Percentiles rank a stretch among this genome's conserved stretches.
These are phyloP conservation scores for Pneumocystis wakefieldiae DNA, from an alignment of 1,139 yeast genomes.

Conservation along the genomic window DNA sequence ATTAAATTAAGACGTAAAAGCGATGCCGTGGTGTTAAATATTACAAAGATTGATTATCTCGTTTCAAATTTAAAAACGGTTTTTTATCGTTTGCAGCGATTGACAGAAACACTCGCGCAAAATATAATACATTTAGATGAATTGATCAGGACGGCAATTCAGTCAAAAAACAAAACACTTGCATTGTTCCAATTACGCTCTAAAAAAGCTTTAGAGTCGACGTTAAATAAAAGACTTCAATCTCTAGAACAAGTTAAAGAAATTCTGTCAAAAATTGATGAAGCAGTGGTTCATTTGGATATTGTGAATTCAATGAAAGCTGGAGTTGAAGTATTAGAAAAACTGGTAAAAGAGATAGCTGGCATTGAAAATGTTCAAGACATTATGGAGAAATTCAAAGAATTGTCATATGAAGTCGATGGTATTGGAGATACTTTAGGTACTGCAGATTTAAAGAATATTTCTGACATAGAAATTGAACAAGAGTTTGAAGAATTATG, in stretches of 20 bases:
- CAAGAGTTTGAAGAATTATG: background rate
- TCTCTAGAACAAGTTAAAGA: background rate
- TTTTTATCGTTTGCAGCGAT: background rate
- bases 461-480: background rate
- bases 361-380: background rate
- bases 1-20: background rate
- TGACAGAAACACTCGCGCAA: background rate
- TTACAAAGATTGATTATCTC: background rate
- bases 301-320: background rate
- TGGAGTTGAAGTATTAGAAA: background rate
- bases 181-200: background rate
- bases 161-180: background rate
- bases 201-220: background rate
- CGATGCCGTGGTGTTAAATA: background rate
- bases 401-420: background rate
- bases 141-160: background rate
- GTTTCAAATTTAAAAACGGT: background rate
- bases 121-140: background rate
- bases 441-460: background rate
- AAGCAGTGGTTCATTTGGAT: background rate
- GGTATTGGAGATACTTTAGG: background rate
- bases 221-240: background rate
- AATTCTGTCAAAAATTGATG: background rate
- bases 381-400: background rate
- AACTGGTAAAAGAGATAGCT: background rate